These are phyloP conservation scores for Pleurozium schreberi DNA, from an alignment of 225 moss, liverwort and hornwort genomes.

Conservation along the genomic window DNA sequence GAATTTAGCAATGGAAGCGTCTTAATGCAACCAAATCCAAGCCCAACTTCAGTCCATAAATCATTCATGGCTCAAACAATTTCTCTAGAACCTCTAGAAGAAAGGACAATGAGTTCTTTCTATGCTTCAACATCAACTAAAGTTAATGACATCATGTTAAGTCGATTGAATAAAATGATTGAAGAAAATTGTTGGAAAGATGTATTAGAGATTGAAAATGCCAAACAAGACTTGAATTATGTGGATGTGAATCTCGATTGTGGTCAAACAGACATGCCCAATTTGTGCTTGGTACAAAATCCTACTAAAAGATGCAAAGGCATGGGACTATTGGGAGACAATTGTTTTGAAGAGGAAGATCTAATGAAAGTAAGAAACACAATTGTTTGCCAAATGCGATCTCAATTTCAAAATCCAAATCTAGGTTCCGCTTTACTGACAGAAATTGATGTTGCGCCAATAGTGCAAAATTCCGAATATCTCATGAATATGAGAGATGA, in stretches of 20 bases:
- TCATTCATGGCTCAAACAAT: background rate
- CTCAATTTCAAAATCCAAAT: background rate
- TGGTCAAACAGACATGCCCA: background rate
- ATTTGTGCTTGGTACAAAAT: background rate
- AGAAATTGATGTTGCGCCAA: background rate
- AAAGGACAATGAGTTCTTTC: slow-evolving; percentile 13
- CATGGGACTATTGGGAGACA: background rate
- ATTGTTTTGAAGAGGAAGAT: background rate
- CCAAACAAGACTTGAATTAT: background rate
- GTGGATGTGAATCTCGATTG: background rate
- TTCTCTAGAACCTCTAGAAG: background rate
- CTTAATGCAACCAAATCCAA: background rate
- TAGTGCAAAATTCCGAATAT: background rate
- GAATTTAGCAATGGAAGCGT: background rate
- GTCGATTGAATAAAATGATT: slow-evolving; percentile 4
- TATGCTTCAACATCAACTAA: slow-evolving; percentile 6
- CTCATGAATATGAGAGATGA: background rate
- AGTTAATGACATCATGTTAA: slow-evolving; percentile 2
- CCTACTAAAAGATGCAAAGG: background rate
- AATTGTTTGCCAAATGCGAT: background rate
- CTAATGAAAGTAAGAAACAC: background rate
- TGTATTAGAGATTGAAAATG: background rate
- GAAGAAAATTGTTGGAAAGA: background rate
- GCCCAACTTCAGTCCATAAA: background rate
- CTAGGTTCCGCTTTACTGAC: background rate